Base-by-base conservation (phyloP, 345 rosid genomes). In the Balakata baccata region DNA sequence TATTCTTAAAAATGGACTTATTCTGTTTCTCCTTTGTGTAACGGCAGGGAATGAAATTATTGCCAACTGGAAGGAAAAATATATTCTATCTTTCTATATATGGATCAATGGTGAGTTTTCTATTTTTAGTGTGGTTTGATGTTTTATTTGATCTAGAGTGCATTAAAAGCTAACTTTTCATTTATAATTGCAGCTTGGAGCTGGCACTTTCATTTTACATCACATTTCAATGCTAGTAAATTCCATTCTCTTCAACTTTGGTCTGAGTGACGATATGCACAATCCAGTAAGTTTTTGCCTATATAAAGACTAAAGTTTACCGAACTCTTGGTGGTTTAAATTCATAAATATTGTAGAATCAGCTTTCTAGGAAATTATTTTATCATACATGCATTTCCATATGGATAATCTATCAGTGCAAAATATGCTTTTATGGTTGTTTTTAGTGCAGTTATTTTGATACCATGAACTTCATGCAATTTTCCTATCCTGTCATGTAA, bases 181-280 rank as follows among this genome's bases (percentile, higher is more conserved):
- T 72, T 77, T 59, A 56, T 66, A 57, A 12, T 75, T 84, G 76
- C 87, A 93, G 98, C 75, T 95, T 74, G 97, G 97, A 4, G 92
- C 90, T 77, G 96, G 96, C 77, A 87, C 99, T 46, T 87, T 86
- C 62, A 79, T 95, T 38, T 80, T 95, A 49, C 98, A 90, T 85
- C 93, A 92, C 22, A 85, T 92, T 51, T 93, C 97, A 17, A 47
- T 74, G 87, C 78, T 90, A 87, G 90, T 93, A 60, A 89, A 90
- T 74, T 82, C 90, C 47, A 77, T 93, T 82, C 97, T 93, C 76
- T 76, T 84, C 73, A 96, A 78, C 68, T 91, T 96, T 45, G 98
- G 98, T 66, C 79, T 96, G 58, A 88, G 87, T 64, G 96, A 91
- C 64, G 99, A 96, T 74, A 91, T 96, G 97, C 92, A 93, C 84